These are phyloP conservation scores for Trametes pubescens DNA, from an alignment of 1,284 basidiomycete genomes.

Conservation along the genomic window DNA sequence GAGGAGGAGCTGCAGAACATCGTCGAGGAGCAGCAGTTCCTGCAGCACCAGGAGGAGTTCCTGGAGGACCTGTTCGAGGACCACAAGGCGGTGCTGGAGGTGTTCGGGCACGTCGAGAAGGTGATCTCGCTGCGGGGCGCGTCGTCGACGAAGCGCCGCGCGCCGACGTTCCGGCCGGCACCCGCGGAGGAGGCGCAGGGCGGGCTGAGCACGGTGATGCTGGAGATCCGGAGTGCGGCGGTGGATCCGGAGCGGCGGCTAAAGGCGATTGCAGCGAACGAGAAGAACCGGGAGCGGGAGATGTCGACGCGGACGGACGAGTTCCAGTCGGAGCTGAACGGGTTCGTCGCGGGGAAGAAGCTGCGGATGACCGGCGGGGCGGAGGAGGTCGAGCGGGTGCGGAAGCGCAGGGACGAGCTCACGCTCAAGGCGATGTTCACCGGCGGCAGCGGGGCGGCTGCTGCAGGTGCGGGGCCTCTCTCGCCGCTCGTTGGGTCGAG, in stretches of 20 bases:
- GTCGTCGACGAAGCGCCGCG: slow-evolving; percentile 49
- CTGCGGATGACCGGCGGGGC: slow-evolving; percentile 94
- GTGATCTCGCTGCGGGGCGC: slow-evolving; percentile 80
- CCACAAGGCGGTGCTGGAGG: slow-evolving; percentile 85
- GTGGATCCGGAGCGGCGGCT: slow-evolving; percentile 84
- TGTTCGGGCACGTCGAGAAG: slow-evolving; percentile 89
- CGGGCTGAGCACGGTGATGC: slow-evolving; percentile 79
- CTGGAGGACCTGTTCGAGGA: slow-evolving; percentile 91
- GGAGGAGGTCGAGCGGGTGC: slow-evolving; percentile 87
- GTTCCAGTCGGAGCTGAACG: slow-evolving; percentile 81
- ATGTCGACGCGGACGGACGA: slow-evolving; percentile 76
- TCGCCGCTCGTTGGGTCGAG: slow-evolving; percentile 25
- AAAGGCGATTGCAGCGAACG: slow-evolving; percentile 90
- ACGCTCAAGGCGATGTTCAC: slow-evolving; percentile 90
- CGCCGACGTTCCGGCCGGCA: slow-evolving; percentile 60
- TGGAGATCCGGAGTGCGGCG: slow-evolving; percentile 87
- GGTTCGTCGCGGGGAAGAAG: slow-evolving; percentile 86
- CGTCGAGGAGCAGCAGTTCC: slow-evolving; percentile 96
- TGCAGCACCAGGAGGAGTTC: slow-evolving; percentile 92
- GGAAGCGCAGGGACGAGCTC: slow-evolving; percentile 84
- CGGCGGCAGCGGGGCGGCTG: slow-evolving; percentile 19
- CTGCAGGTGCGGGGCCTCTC: slow-evolving; percentile 12
- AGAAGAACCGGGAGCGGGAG: slow-evolving; percentile 81
- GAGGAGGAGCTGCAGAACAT: slow-evolving; percentile 95
- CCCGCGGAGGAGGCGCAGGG: slow-evolving; percentile 69